Base-by-base conservation (phyloP, 2,329 filamentous ascomycete genomes). In the Colletotrichum agaves region DNA sequence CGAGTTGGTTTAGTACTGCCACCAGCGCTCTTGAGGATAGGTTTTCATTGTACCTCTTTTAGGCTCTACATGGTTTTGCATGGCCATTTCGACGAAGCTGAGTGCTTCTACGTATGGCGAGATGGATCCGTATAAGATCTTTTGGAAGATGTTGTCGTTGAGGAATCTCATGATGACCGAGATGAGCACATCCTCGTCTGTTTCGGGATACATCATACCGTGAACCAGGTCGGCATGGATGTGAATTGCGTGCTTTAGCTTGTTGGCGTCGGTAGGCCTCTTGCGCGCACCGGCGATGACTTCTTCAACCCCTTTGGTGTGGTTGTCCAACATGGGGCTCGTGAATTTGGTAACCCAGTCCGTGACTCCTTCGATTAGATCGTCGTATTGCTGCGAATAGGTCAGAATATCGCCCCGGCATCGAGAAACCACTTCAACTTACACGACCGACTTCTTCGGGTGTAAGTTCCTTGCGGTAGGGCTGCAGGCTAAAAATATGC, bases 401-500 rank as follows among this genome's bases (percentile, higher is more conserved):
- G 35, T 78, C 58, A 75, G 69, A 3, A 13, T 27, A 33, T 8
- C 4, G 10, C n/a, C 2, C 12, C 3, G 2, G 4, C 5, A 15
- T 19, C 23, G 5, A 21, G 21, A n/a, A 41, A 23, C 13, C 6
- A 41, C 5, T 7, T 27, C 33, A 11, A 71, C 74, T 66, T 74
- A 81, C 80, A 46, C 74, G 74, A 19, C 73, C 75, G 37, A 79
- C 76, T 52, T 81, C 79, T 31, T 78, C 73, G 0, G 73, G 72
- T 0, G 78, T 82, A 8, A 81, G 64, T 17, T 80, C 78, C 46
- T 77, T 77, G 15, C 75, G 75, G 61, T 81, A 82, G 6, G 80
- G 79, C 60, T 81, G 79, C 4, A 82, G 75, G 13, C 76, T 79
- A 61, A 82, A 80, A 53, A 81, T 81, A 60, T 81, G 80, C 6